phyloP scores from a whole-genome alignment of 768 basidiomycete genomes.

The Paxillus ammoniavirescens region DNA sequence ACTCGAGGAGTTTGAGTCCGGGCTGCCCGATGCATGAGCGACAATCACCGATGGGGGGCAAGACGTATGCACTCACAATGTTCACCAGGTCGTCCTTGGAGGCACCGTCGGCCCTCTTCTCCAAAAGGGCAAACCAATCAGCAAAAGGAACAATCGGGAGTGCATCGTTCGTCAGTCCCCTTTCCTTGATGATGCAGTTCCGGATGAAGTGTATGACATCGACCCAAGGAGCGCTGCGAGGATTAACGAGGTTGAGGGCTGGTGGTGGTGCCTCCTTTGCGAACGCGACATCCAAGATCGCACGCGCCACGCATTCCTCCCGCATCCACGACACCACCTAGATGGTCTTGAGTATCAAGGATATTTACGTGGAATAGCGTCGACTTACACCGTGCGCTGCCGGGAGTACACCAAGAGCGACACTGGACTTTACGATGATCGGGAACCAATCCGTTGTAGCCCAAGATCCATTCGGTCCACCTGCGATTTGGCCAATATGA shows the following conservation, averaged over 20 bases:
- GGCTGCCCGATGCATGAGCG: slow-evolving; percentile 19
- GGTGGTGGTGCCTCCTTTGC: slow-evolving; percentile 12
- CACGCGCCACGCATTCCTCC: slow-evolving; percentile 35
- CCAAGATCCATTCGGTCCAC: slow-evolving; percentile 43
- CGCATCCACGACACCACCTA: slow-evolving; percentile 45
- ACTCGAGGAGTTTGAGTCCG: slow-evolving; percentile 18
- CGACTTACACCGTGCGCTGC: slow-evolving; percentile 33
- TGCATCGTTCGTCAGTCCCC: slow-evolving; percentile 2
- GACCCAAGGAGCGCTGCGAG: slow-evolving; percentile 33
- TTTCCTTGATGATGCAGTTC: slow-evolving; percentile 12
- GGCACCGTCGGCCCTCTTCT: slow-evolving; percentile 15
- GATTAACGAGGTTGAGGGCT: slow-evolving; percentile 39
- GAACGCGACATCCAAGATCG: slow-evolving; percentile 31
- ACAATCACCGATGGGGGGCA: background rate
- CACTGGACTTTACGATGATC: slow-evolving; percentile 37
- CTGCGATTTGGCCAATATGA: slow-evolving; percentile 47
- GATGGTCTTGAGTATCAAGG: background rate
- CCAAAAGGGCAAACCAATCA: slow-evolving; percentile 35
- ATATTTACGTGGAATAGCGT: background rate
- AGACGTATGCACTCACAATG: slow-evolving; percentile 26
- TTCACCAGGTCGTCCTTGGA: slow-evolving; percentile 26
- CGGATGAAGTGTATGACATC: slow-evolving; percentile 27
- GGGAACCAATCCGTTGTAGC: slow-evolving; percentile 47
- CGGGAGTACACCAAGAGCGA: slow-evolving; percentile 28
- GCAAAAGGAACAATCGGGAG: slow-evolving; percentile 33